Conservation (phyloP, 495 filamentous ascomycete species). For the Astrothelium macrocarpum region DNA sequence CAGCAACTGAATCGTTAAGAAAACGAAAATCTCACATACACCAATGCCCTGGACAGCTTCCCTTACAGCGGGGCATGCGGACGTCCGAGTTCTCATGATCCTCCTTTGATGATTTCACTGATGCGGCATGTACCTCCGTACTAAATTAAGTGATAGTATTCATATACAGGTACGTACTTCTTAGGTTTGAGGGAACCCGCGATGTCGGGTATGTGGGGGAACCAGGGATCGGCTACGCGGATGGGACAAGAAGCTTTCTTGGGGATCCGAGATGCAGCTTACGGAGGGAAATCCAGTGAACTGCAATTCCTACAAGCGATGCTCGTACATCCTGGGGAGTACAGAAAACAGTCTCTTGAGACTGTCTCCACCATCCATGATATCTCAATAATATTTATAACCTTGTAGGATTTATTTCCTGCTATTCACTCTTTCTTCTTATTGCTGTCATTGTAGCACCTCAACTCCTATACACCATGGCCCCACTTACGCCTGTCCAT, state of each 20-base stretch:
- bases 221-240: neutral
- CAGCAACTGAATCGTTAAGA: neutral
- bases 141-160: neutral
- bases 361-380: neutral
- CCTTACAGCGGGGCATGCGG: too few relatives aligned
- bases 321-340: too few relatives aligned
- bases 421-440: neutral
- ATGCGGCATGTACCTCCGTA: too few relatives aligned
- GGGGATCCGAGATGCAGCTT: neutral
- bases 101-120: too few relatives aligned
- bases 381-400: neutral
- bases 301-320: too few relatives aligned
- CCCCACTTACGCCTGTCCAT: slow-evolving; percentile 44
- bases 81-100: too few relatives aligned
- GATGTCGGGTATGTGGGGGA: neutral
- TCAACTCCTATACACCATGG: neutral
- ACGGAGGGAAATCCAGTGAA: neutral
- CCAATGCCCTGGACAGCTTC: too few relatives aligned
- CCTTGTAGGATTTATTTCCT: neutral
- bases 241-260: neutral
- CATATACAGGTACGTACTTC: neutral
- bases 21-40: neutral
- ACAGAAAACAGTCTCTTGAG: neutral
- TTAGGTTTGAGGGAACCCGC: neutral
- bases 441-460: neutral